These are phyloP conservation scores for Coemansia aciculifera DNA, from an alignment of 192 early-diverging fungal genomes.

Conservation along the genomic window DNA sequence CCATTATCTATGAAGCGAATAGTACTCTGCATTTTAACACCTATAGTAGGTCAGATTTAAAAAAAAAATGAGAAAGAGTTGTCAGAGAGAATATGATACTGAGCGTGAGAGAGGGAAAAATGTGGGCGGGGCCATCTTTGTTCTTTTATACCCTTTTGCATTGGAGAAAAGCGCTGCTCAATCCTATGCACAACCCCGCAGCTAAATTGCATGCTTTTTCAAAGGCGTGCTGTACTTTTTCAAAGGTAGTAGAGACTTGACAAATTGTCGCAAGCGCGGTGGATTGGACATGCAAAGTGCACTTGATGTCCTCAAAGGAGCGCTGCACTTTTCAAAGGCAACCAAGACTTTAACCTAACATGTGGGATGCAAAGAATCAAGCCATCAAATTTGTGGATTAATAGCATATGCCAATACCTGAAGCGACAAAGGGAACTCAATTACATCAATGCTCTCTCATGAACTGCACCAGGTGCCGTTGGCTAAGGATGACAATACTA, in stretches of 20 bases:
- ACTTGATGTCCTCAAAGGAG: not conserved
- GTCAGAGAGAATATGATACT: too few relatives aligned
- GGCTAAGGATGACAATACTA: constrained; percentile 57
- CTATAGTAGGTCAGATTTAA: too few relatives aligned
- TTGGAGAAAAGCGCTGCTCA: too few relatives aligned
- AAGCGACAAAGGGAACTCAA: not conserved
- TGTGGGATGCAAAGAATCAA: not conserved
- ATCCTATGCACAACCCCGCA: too few relatives aligned
- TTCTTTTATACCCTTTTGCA: too few relatives aligned
- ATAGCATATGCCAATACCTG: not conserved
- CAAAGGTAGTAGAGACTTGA: too few relatives aligned
- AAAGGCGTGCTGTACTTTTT: too few relatives aligned
- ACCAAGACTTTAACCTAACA: not conserved
- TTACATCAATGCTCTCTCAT: constrained; percentile 33
- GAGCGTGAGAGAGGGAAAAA: too few relatives aligned
- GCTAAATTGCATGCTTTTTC: too few relatives aligned
- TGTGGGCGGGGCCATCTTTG: too few relatives aligned
- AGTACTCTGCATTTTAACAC: not conserved
- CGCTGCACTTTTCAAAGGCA: not conserved
- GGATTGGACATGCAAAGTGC: not conserved
- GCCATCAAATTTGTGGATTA: not conserved
- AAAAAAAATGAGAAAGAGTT: too few relatives aligned
- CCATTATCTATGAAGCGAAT: not conserved
- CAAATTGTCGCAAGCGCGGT: not conserved
- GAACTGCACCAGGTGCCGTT: constrained; percentile 28